Evolutionary conservation across 345 rosid genomes (phyloP).

Genomic region (Brassica nigra): DNA sequence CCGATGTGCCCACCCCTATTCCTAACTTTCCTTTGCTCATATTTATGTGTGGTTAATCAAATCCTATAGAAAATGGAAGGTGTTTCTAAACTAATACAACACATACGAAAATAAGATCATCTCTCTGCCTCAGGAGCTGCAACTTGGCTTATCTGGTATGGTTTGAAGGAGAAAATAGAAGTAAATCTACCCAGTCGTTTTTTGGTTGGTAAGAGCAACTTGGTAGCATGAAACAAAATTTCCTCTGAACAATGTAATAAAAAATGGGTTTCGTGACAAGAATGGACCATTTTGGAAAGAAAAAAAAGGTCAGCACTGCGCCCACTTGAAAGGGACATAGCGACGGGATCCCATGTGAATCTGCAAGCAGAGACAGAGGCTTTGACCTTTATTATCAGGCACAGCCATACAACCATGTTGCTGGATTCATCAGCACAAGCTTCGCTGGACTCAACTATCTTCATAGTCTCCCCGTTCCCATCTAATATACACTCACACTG

Average conservation of each 20-base stretch:
- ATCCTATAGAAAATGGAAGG: not conserved
- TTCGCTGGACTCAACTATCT: conserved; percentile 28
- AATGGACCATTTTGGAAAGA: conserved; percentile 22
- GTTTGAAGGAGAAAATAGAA: conserved; percentile 16
- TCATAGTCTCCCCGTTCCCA: conserved; percentile 13
- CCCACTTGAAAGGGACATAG: conserved; percentile 36
- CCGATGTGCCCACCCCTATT: too few relatives aligned
- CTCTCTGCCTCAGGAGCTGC: conserved; percentile 9
- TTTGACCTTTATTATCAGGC: conserved; percentile 37
- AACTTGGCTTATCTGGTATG: not conserved
- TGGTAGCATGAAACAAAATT: conserved; percentile 13
- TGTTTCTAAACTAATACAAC: not conserved
- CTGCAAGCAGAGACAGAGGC: conserved; percentile 36
- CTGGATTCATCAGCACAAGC: conserved; percentile 34
- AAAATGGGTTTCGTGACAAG: conserved; percentile 4
- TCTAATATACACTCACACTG: not conserved
- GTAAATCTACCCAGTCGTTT: conserved; percentile 1
- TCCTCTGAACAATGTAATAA: not conserved
- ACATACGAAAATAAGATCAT: too few relatives aligned
- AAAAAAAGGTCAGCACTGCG: conserved; percentile 22
- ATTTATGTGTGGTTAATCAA: conserved; percentile 6
- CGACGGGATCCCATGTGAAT: conserved; percentile 41
- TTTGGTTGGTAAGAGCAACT: conserved; percentile 28
- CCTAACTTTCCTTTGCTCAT: not conserved
- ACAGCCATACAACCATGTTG: conserved; percentile 28